Conservation (phyloP, 1,284 basidiomycete genomes). For the Boletus albobrunnescens region DNA sequence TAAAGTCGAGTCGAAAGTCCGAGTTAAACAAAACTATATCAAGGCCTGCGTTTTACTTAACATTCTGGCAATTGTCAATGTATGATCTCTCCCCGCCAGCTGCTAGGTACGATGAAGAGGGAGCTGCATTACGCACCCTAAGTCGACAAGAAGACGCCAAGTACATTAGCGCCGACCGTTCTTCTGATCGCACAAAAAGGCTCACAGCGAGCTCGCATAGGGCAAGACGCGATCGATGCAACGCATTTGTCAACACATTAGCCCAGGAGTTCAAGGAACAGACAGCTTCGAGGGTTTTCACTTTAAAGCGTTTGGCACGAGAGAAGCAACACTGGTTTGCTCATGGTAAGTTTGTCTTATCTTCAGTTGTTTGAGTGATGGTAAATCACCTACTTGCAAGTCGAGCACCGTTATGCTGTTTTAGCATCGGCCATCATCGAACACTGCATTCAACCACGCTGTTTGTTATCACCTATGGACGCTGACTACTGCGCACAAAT, state of each 20-base stretch:
- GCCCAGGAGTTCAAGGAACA: constrained; percentile 75
- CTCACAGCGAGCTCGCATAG: constrained; percentile 54
- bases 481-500: constrained; percentile 93
- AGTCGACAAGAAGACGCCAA: constrained; percentile 61
- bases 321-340: constrained; percentile 92
- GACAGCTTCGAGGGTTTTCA: constrained; percentile 64
- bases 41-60: constrained; percentile 85
- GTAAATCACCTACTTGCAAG: constrained; percentile 15
- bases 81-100: constrained; percentile 80
- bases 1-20: neutral
- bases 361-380: neutral
- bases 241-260: constrained; percentile 50
- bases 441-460: constrained; percentile 90
- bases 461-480: constrained; percentile 90
- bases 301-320: constrained; percentile 68
- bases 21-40: constrained; percentile 7
- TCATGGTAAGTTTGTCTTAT: constrained; percentile 46
- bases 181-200: constrained; percentile 56
- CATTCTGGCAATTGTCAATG: constrained; percentile 92
- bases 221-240: constrained; percentile 59
- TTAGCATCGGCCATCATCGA: constrained; percentile 72
- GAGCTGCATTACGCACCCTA: constrained; percentile 50
- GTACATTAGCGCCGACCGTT: constrained; percentile 58
- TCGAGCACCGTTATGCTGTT: constrained; percentile 47
- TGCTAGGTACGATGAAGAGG: constrained; percentile 67